Percentiles rank a stretch among this genome's conserved stretches.
These are phyloP conservation scores for Leccinum discolor DNA, from an alignment of 1,284 basidiomycete species.

Conservation along the genomic window DNA sequence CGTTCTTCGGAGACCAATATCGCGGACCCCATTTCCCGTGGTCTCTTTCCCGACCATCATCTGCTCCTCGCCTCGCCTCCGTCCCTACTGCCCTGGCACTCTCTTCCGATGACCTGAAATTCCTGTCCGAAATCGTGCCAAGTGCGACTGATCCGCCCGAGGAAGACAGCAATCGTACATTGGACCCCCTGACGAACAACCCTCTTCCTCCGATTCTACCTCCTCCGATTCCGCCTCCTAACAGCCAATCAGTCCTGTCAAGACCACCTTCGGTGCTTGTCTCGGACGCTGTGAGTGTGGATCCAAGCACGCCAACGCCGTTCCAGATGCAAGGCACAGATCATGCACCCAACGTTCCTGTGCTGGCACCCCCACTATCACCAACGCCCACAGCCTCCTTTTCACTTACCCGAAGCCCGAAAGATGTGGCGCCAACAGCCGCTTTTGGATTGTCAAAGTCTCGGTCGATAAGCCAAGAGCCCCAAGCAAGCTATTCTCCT, in stretches of 20 bases:
- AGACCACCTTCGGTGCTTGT: not conserved
- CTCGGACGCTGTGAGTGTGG: not conserved
- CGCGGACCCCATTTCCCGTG: no score
- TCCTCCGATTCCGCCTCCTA: not conserved
- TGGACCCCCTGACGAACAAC: conserved; percentile 41
- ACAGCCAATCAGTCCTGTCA: not conserved
- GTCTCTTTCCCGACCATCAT: no score
- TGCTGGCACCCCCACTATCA: conserved; percentile 19
- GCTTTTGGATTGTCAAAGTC: conserved; percentile 1
- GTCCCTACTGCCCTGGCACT: conserved; percentile 50
- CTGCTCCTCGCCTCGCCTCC: no score
- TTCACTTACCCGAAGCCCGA: conserved; percentile 10
- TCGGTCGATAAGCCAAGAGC: conserved; percentile 5
- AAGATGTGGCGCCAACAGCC: not conserved
- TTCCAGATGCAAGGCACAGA: not conserved
- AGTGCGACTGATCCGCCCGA: conserved; percentile 46
- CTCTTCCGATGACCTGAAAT: conserved; percentile 72
- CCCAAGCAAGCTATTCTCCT: conserved; percentile 6
- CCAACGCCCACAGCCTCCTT: conserved; percentile 8
- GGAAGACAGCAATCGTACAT: conserved; percentile 34
- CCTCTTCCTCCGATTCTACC: conserved; percentile 27
- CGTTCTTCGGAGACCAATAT: no score
- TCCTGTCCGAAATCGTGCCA: conserved; percentile 72
- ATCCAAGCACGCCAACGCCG: not conserved
- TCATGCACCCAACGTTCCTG: conserved; percentile 1